Evolutionary conservation across 306 rosid species (phyloP), one percentile per base, ranked within the genome.

Genomic region (Rosa multiflora): DNA sequence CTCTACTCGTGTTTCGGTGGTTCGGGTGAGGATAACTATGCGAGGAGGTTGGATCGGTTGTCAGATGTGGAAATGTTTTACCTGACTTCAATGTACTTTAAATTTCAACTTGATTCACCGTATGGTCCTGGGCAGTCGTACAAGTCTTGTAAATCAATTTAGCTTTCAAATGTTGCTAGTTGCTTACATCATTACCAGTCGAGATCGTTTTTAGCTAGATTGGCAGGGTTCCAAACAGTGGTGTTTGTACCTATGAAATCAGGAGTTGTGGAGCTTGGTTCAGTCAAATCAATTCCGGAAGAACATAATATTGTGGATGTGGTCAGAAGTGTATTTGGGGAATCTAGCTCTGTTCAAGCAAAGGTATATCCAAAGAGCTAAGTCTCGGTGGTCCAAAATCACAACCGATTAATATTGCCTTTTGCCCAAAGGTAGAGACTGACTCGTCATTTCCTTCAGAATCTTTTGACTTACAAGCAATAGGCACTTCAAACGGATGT

Each of bases 221-320:
- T 67, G 72, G 97, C 91, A 37, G 98, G 98, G 63, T 81, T 93
- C 62, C 93, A 91, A 66, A 91, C 93, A 0, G 86, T 91, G 67
- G 88, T 82, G 40, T 90, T 88, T 81, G 91, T 91, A 51, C 95
- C 98, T 26, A 84, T 91, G 44, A 91, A 87, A 79, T 81, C 85
- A 0, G 98, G 98, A 44, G 96, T 94, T 70, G 82, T 94, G 8
- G 98, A 94, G 86, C 88, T 94, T 70, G 97, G 98, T 78, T 89
- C 96, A 0, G 48, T 83, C 37, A 86, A 84, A 62, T 66, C 88
- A 63, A 68, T 78, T 39, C 88, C 89, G 0, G 97, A 94, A 85
- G 98, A 94, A 8, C 90, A 86, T 77, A 81, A 77, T 80, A 76
- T 86, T 68, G 77, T 89, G 75, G 89, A 91, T 32, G 76, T 81